phyloP scores from a whole-genome alignment of 2,329 filamentous ascomycete species.

The Talaromyces atroroseus region DNA sequence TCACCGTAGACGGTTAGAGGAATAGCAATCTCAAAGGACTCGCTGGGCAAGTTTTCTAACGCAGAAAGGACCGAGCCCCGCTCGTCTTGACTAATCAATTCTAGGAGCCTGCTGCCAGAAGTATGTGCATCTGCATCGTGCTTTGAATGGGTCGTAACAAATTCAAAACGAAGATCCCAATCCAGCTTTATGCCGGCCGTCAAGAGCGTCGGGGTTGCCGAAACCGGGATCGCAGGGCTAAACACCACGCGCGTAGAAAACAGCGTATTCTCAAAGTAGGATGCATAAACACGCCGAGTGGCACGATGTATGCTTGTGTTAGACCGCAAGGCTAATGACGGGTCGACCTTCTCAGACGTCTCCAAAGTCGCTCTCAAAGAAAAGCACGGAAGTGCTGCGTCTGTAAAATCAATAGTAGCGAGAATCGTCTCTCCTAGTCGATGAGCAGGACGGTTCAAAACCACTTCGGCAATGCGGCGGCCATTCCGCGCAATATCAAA shows the following conservation, averaged over 20 bases:
- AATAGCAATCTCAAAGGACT: slow-evolving; percentile 86
- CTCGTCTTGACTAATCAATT: slow-evolving; percentile 73
- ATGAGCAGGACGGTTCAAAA: slow-evolving; percentile 82
- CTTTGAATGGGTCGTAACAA: slow-evolving; percentile 66
- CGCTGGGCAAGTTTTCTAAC: slow-evolving; percentile 70
- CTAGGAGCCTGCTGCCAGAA: slow-evolving; percentile 56
- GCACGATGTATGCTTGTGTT: slow-evolving; percentile 80
- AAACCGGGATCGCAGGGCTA: slow-evolving; percentile 72
- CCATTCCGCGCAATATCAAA: slow-evolving; percentile 94
- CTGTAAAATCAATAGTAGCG: slow-evolving; percentile 75
- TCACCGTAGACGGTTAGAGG: slow-evolving; percentile 73
- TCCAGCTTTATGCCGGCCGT: slow-evolving; percentile 82
- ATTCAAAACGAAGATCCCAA: slow-evolving; percentile 88
- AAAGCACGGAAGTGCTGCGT: slow-evolving; percentile 75
- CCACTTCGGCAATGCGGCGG: slow-evolving; percentile 84
- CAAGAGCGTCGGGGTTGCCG: slow-evolving; percentile 83
- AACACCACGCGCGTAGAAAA: slow-evolving; percentile 77
- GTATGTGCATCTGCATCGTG: slow-evolving; percentile 33
- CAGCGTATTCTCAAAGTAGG: slow-evolving; percentile 73
- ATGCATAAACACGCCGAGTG: slow-evolving; percentile 74
- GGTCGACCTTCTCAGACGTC: slow-evolving; percentile 76
- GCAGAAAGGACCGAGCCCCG: slow-evolving; percentile 71
- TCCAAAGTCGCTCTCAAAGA: slow-evolving; percentile 80
- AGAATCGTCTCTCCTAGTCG: slow-evolving; percentile 82
- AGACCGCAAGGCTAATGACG: slow-evolving; percentile 74